Evolutionary conservation across 495 filamentous ascomycete genomes (phyloP), one percentile per base, ranked within the genome.

Genomic region (Annulohypoxylon bovei): DNA sequence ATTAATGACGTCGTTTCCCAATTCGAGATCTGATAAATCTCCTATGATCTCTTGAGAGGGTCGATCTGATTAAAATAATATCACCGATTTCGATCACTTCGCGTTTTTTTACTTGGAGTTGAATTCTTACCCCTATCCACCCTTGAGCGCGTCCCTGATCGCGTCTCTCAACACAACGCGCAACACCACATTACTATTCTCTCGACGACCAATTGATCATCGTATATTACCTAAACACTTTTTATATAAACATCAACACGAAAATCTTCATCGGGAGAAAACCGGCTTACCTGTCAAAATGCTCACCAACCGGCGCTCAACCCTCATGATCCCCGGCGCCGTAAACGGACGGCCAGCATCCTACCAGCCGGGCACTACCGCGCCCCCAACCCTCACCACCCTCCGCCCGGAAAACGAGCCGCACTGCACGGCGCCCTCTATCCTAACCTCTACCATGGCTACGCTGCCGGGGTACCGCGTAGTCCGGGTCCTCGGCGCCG

Each of bases 301-400:
- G 72, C 56, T 75, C n/a, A 71, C 68, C 32, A 75, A 75, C 27
- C 72, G 72, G 4, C 72, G 68, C 35, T 65, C 72, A 2, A 75
- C 72, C n/a, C 40, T 75, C 18, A 75, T 75, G 62, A 37, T 72
- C 18, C 61, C 68, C 8, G 20, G 52, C 42, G 57, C 30, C 58
- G 27, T 35, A 14, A 72, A 50, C 28, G 47, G 54, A 27, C 68
- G 68, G 35, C 44, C 71, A 18, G 40, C 54, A 0, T 46, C 46
- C 22, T 52, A 70, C 49, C 27, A 59, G 0, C 39, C 35, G 4
- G 46, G 46, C 20, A 23, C 11, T 16, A 50, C 25, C 8, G 25
- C 55, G 4, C 32, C 56, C 4, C 27, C 28, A 23, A 62, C 49
- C 18, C 50, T 68, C 59, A 40, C 60, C 50, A 67, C 52, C 23